Conservation (phyloP, 805 yeast genomes). For the Teunomyces atbi region DNA sequence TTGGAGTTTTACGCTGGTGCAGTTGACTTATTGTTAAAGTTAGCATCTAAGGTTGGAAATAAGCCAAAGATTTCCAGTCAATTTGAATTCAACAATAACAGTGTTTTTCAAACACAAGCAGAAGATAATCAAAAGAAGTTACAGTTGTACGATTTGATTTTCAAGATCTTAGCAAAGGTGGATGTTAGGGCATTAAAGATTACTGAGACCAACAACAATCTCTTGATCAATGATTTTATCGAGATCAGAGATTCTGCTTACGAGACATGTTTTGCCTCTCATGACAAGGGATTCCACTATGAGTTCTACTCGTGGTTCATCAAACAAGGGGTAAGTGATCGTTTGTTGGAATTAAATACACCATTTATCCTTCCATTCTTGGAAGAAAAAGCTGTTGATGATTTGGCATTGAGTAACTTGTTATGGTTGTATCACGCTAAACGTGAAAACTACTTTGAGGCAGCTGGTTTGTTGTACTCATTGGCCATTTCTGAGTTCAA, state of each 20-base stretch:
- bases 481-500: constrained; percentile 74
- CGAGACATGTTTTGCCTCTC: constrained; percentile 65
- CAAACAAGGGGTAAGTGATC: constrained; percentile 70
- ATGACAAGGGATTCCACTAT: constrained; percentile 86
- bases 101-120: background rate
- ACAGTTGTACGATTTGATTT: constrained; percentile 65
- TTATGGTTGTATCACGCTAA: constrained; percentile 89
- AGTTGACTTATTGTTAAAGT: constrained; percentile 72
- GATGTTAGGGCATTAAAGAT: constrained; percentile 60
- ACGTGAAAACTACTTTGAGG: constrained; percentile 71
- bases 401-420: constrained; percentile 73
- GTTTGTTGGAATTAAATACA: constrained; percentile 76
- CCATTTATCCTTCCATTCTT: constrained; percentile 77
- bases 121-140: constrained; percentile 20
- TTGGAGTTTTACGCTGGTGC: constrained; percentile 83
- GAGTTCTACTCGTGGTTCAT: constrained; percentile 92
- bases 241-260: constrained; percentile 72
- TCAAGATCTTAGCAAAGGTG: constrained; percentile 68
- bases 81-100: constrained; percentile 8
- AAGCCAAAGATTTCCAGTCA: constrained; percentile 9
- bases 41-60: constrained; percentile 61
- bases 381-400: constrained; percentile 60
- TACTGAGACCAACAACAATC: constrained; percentile 33
- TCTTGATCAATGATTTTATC: constrained; percentile 48
- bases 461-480: constrained; percentile 72